Base-by-base conservation (phyloP, 495 filamentous ascomycete species). In the Chaetomium fimeti region DNA sequence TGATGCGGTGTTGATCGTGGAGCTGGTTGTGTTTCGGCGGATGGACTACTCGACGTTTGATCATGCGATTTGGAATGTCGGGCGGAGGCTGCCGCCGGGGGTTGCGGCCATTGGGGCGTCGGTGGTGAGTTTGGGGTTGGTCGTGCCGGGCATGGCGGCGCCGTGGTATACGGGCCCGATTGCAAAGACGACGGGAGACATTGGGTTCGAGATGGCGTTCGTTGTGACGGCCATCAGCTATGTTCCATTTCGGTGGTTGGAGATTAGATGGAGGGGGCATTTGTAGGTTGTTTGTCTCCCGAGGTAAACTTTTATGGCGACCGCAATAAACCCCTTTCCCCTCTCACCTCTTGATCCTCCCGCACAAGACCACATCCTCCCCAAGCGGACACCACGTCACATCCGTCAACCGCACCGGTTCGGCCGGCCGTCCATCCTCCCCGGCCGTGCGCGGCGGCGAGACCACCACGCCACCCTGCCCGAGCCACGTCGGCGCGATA, bases 401-500 rank as follows among this genome's bases (percentile, higher is more conserved):
- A 57, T 87, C 81, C 45, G 77, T 79, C 40, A 94, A 82, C 70
- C 85, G 87, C 29, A 85, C 76, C 2, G 84, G 88, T 5, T 84
- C 75, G 63, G 82, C 78, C 57, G 80, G 81, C 48, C 76, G 76
- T 15, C 82, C 84, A 15, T 81, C 74, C n/a, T 71, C 74, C 55
- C 81, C 80, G 3, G 66, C 70, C 60, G 78, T 82, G 22, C 81
- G 81, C 55, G 81, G 77, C 42, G 88, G 90, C 60, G 81, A 83
- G 28, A 95, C 88, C 7, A 82, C 79, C 24, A 95, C 90, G 6
- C 92, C 91, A 1, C 90, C 90, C 62, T 82, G 77, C 18, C 92
- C 92, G 7, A 97, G 79, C 81, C 90, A 96, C 3, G 85, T 89
- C 3, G 92, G 92, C 3, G 92, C 91, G 66, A 96, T 83, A 0